Conservation (phyloP, 495 filamentous ascomycete genomes). For the Neurospora sp. region DNA sequence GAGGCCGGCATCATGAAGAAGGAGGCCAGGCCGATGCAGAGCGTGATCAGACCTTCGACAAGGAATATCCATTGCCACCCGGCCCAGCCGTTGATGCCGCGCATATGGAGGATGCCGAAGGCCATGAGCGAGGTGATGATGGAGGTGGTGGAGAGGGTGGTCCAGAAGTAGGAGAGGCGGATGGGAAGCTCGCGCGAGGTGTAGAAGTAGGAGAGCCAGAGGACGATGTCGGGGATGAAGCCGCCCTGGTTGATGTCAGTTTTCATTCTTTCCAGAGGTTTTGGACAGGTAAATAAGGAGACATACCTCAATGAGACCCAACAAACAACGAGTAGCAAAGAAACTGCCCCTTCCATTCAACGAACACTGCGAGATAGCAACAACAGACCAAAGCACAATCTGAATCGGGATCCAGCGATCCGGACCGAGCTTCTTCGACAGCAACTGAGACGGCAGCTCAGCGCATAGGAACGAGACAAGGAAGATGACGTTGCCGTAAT, state of each 20-base stretch:
- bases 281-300: neutral
- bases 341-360: slow-evolving; percentile 48
- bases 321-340: slow-evolving; percentile 48
- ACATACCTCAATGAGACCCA: slow-evolving; percentile 52
- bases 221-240: slow-evolving; percentile 40
- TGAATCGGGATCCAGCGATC: slow-evolving; percentile 77
- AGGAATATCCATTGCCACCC: slow-evolving; percentile 57
- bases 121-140: slow-evolving; percentile 44
- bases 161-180: slow-evolving; percentile 48
- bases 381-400: slow-evolving; percentile 65
- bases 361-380: slow-evolving; percentile 58
- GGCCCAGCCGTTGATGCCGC: slow-evolving; percentile 41
- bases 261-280: neutral
- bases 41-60: slow-evolving; percentile 40
- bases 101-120: slow-evolving; percentile 40
- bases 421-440: slow-evolving; percentile 64
- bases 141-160: slow-evolving; percentile 38
- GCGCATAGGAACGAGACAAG: slow-evolving; percentile 54
- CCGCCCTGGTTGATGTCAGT: slow-evolving; percentile 38
- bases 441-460: slow-evolving; percentile 65
- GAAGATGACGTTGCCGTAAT: slow-evolving; percentile 68
- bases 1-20: slow-evolving; percentile 48
- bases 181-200: slow-evolving; percentile 55
- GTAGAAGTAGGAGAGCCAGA: slow-evolving; percentile 70
- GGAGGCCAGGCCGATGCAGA: slow-evolving; percentile 40